These are phyloP conservation scores for Lotus japonicus DNA, from an alignment of 306 rosid genomes.

Conservation along the genomic window DNA sequence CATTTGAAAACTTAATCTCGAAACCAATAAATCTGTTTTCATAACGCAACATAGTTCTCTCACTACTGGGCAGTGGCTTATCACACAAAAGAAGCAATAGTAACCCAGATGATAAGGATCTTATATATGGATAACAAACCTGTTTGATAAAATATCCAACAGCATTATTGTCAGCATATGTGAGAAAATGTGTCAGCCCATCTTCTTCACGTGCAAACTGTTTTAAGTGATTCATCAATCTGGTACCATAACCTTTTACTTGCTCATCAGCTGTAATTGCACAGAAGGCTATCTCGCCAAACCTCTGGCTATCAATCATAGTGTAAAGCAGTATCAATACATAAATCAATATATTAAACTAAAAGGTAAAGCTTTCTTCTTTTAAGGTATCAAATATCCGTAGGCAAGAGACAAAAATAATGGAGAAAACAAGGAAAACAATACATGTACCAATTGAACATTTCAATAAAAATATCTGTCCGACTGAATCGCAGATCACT, in stretches of 20 bases:
- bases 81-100: not conserved
- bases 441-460: not conserved
- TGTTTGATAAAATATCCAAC: conserved; percentile 97
- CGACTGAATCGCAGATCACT: not conserved
- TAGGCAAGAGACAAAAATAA: conserved; percentile 12
- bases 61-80: not conserved
- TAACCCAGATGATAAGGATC: not conserved
- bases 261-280: conserved; percentile 96
- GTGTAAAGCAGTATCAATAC: conserved; percentile 12
- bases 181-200: conserved; percentile 95
- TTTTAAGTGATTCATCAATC: conserved; percentile 96
- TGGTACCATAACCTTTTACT: conserved; percentile 96
- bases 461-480: not conserved
- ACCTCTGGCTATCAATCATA: conserved; percentile 60
- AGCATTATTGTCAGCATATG: conserved; percentile 98
- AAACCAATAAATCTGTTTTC: not conserved
- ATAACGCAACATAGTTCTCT: conserved; percentile 8
- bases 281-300: conserved; percentile 94
- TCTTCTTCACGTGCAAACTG: conserved; percentile 86
- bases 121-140: conserved; percentile 41
- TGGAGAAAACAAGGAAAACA: not conserved
- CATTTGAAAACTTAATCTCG: not conserved
- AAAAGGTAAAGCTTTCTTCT: not conserved
- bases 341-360: not conserved
- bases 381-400: not conserved